Evolutionary conservation across 2,329 filamentous ascomycete genomes (phyloP), one percentile per base, ranked within the genome.

Genomic region (Epichloe typhina): DNA sequence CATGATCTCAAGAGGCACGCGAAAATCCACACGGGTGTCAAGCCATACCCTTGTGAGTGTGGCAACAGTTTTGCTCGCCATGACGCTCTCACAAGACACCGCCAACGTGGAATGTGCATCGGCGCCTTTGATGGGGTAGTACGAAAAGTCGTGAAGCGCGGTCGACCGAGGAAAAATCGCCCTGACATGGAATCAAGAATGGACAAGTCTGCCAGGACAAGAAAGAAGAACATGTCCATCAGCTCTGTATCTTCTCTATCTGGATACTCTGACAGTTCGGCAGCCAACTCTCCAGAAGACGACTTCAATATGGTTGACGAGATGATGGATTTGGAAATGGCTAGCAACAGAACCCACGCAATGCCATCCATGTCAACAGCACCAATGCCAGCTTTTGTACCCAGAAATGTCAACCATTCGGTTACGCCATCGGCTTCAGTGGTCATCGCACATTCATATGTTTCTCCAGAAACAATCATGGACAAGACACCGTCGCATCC

Each of bases 1-100:
- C 93, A 98, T 65, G 93, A 98, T 66, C 81, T 97, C 54, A 98
- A 97, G 74, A 83, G 93, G 54, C 93, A 98, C 64, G 86, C 90
- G 58, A 96, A 97, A 71, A 98, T 97, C 52, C 93, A 98, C 69
- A 95, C 88, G 1, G 90, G 90, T 47, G 84, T 94, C 69, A 96
- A 96, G 72, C 89, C 91, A 4, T 95, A 96, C 65, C 86, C 88
- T 44, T 98, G 93, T 69, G 83, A 88, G 55, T 98, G 93, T 64
- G 89, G 91, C 52, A 94, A 94, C 67, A 88, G 84, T 57, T 98
- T 98, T 65, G 91, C 91, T 36, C 82, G 93, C 51, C 91, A 97
- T 62, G 93, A 98, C 65, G 93, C 93, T 15, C 77, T 98, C 49
- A 97, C 93, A 21, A 81, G 93, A 51, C 93, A 98, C 65, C 82